Evolutionary conservation across 1,284 basidiomycete genomes (phyloP), one percentile per base, ranked within the genome.

Genomic region (Phaffia rhodozyma): DNA sequence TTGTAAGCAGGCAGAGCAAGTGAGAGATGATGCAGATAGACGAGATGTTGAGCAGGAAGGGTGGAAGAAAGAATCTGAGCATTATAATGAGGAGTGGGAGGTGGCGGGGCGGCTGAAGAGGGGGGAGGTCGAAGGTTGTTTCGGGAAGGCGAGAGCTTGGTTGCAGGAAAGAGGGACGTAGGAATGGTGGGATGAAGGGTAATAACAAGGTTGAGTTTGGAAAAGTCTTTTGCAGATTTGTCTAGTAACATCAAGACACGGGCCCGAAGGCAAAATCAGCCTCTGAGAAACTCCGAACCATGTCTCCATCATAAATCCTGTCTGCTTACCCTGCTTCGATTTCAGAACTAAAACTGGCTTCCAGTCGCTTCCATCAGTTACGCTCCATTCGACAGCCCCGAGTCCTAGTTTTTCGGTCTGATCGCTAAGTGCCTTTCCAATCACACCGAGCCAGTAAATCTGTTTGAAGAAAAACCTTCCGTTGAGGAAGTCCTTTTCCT

Each of bases 401-500:
- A 71, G 51, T 75, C 66, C 80, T 78, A 54, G 58, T 55, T 66
- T 66, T 48, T 78, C 74, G 27, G 76, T 73, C 55, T 75, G 76
- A 65, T 67, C 71, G 55, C 63, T 67, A 49, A 97, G 74, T 0
- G 83, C 82, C 11, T 83, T 79, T 3, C 87, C 89, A 59, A 98
- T 78, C 3, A 83, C 82, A 9, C 91, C 86, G 18, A 97, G 81
- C 76, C 92, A 99, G 73, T 87, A 93, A 0, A 89, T 86, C 53
- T 89, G 81, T 75, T 98, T 98, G 74, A 94, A 87, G 72, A 94
- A 93, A 75, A 89, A 93, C 23, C 96, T 84, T 47, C 84, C 83
- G 72, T 93, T 88, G 62, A 92, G 78, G 69, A 92, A 89, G 73
- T 98, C 94, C 74, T 97, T 98, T 69, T 93, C 89, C 76, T 96